Base-by-base conservation (phyloP, 805 yeast species). In the Candida piceae region DNA sequence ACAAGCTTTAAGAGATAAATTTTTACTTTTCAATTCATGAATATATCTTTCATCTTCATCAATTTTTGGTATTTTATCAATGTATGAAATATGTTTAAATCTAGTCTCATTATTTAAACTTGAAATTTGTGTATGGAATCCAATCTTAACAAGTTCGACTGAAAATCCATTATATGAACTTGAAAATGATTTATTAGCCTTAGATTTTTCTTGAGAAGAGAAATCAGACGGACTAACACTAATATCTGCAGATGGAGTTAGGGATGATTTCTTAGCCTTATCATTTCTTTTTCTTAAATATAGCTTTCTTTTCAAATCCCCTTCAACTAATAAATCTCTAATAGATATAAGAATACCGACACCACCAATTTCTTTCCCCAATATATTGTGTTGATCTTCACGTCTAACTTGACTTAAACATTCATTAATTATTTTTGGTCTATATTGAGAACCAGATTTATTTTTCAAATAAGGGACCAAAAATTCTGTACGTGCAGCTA, bases 381-480 rank as follows among this genome's bases (percentile, higher is more conserved):
- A 13, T 6, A 33, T 28, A 11, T 26, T n/a, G 21, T 42, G 36
- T 9, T 48, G 39, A 19, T 46, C 49, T 24, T 56, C 58, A 15
- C 49, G 46, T 30, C 48, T 48, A 4, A 49, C 49, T 31, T 46
- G 44, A 11, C 46, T 44, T 20, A 57, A 40, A 20, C 45, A 48
- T 19, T 53, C 60, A 31, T 49, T 55, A 7, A 58, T 36, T 19
- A 44, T 34, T 38, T 50, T 58, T 8, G 59, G 47, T 35, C 53
- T 48, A 16, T 48, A 34, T 21, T 40, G 42, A 27, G 43, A 39
- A 9, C 42, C 40, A 3, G 34, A 34, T n/a, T 39, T 41, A 7
- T 38, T 33, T 26, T 13, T 15, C 6, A 55, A 24, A 31, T 42
- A 56, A 7, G 45, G 40, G 7, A 55, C 41, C 16, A 57, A 33